These are phyloP conservation scores for Penicillium longicatenatum DNA, from an alignment of 495 filamentous ascomycete genomes.

Conservation along the genomic window DNA sequence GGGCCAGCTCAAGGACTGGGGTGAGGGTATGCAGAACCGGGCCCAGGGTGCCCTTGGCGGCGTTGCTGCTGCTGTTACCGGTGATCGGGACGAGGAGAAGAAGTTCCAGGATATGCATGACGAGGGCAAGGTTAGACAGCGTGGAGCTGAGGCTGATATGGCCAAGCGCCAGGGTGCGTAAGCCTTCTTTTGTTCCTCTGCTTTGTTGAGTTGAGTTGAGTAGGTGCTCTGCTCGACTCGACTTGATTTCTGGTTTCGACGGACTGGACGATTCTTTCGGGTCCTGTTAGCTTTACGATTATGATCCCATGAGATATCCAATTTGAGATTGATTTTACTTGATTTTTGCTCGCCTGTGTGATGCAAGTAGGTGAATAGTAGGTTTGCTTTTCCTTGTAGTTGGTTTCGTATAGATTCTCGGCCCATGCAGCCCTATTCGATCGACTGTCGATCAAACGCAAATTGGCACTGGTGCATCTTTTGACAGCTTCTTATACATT, in stretches of 20 bases:
- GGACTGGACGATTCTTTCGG: neutral
- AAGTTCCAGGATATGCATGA: constrained; percentile 72
- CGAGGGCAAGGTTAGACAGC: constrained; percentile 80
- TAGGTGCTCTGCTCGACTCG: neutral
- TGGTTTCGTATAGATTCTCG: neutral
- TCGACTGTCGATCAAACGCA: constrained; percentile 1
- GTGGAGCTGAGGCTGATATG: constrained; percentile 83
- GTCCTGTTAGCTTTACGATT: constrained; percentile 1
- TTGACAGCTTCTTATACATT: neutral
- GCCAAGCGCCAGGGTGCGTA: constrained; percentile 58
- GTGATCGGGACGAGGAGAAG: constrained; percentile 64
- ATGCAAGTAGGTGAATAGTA: neutral
- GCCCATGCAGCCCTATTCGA: neutral
- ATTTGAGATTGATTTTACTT: neutral
- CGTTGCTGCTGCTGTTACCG: constrained; percentile 68
- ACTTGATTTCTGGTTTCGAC: neutral
- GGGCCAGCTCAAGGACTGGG: constrained; percentile 79
- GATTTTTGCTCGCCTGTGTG: constrained; percentile 1
- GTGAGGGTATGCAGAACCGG: constrained; percentile 70
- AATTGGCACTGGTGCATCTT: neutral
- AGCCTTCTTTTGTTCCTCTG: neutral
- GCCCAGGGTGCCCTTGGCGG: constrained; percentile 70
- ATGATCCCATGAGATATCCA: constrained; percentile 2
- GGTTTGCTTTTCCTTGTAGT: neutral
- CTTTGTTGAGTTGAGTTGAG: too few relatives aligned